These are phyloP conservation scores for Flueggea neowawraea DNA, from an alignment of 441 rosid genomes.

Conservation along the genomic window DNA sequence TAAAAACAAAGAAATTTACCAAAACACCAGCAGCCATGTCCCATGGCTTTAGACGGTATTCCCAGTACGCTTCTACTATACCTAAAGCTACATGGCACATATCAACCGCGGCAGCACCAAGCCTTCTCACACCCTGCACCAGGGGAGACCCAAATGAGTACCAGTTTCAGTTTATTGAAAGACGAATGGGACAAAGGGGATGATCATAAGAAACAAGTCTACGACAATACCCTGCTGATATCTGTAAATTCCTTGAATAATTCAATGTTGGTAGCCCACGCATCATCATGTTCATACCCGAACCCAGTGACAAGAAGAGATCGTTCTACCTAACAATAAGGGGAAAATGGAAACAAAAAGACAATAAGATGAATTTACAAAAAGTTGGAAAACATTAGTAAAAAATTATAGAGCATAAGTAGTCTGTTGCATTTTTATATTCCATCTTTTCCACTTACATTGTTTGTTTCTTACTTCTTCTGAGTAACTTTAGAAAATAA, in stretches of 20 bases:
- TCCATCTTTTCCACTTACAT: background rate
- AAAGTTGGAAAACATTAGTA: constrained; percentile 4
- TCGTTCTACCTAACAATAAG: constrained; percentile 59
- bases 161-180: background rate
- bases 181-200: background rate
- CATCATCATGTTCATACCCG: constrained; percentile 93
- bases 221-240: constrained; percentile 59
- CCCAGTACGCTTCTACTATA: constrained; percentile 91
- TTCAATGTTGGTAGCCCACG: constrained; percentile 88
- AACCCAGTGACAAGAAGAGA: constrained; percentile 98
- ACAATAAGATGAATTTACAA: background rate
- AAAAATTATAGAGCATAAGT: background rate
- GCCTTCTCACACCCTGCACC: constrained; percentile 84
- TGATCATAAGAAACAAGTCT: background rate
- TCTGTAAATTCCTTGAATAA: constrained; percentile 95
- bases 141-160: background rate
- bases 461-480: too few relatives aligned
- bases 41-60: constrained; percentile 97
- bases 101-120: constrained; percentile 98
- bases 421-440: background rate
- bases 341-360: constrained; percentile 6
- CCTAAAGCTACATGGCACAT: constrained; percentile 99
- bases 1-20: constrained; percentile 38
- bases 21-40: constrained; percentile 99
- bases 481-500: background rate